These are phyloP conservation scores for Epichloe festucae DNA, from an alignment of 2,329 filamentous ascomycete species.

Conservation along the genomic window DNA sequence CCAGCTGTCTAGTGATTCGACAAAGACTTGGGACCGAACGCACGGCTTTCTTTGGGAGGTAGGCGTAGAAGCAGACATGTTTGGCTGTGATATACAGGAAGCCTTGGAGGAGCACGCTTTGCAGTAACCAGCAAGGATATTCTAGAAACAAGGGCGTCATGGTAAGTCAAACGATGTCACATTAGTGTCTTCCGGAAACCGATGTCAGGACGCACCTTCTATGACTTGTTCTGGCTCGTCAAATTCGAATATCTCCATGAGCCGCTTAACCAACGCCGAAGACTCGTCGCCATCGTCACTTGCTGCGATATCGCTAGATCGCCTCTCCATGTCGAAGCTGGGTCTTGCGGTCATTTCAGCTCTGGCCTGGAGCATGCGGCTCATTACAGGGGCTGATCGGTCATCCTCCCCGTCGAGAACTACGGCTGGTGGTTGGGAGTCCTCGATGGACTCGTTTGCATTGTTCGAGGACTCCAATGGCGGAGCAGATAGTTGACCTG, in stretches of 20 bases:
- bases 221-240: constrained; percentile 73
- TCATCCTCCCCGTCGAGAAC: constrained; percentile 20
- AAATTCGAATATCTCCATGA: constrained; percentile 81
- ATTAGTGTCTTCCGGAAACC: background rate
- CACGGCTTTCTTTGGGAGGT: constrained; percentile 85
- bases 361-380: constrained; percentile 61
- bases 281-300: constrained; percentile 26
- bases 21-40: constrained; percentile 18
- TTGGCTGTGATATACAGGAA: constrained; percentile 91
- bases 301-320: constrained; percentile 26
- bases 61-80: constrained; percentile 95
- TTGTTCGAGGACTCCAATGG: constrained; percentile 20
- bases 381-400: constrained; percentile 58
- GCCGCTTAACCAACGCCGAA: constrained; percentile 51
- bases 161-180: constrained; percentile 5
- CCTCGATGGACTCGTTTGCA: constrained; percentile 14
- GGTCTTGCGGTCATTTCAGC: constrained; percentile 48
- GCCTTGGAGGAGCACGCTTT: constrained; percentile 83
- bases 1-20: background rate
- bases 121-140: constrained; percentile 85
- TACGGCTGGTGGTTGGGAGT: constrained; percentile 11
- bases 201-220: constrained; percentile 41
- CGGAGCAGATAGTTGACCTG: constrained; percentile 26
- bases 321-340: constrained; percentile 41
- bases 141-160: constrained; percentile 33